Evolutionary conservation across 345 rosid genomes (phyloP).

Genomic region (Gossypium anomalum): DNA sequence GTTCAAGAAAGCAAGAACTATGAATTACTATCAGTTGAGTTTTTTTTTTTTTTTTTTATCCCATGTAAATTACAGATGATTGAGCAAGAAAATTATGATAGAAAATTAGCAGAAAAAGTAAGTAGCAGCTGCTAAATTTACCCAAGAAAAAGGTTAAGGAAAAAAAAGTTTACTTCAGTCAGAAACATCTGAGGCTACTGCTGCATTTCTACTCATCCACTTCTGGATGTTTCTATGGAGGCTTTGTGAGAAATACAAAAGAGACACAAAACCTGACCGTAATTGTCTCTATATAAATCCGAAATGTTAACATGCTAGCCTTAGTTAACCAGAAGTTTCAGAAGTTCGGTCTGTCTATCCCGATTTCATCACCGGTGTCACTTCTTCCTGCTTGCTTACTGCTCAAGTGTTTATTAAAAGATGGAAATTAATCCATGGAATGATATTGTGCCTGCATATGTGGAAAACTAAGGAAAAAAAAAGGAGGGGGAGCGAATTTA

Average conservation of each 20-base stretch:
- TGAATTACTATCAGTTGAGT: background rate
- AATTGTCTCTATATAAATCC: background rate
- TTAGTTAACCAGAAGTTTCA: background rate
- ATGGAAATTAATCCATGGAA: background rate
- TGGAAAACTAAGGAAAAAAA: background rate
- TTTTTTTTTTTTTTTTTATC: constrained; percentile 8
- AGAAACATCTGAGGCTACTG: background rate
- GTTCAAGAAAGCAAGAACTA: background rate
- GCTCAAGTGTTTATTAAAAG: background rate
- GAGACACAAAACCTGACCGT: background rate
- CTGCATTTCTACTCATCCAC: background rate
- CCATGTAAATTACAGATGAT: background rate
- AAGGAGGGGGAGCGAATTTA: background rate
- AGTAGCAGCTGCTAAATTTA: background rate
- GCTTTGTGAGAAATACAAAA: constrained; percentile 1
- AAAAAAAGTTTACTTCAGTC: background rate
- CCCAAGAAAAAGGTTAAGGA: no score
- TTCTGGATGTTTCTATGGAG: background rate
- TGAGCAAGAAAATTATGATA: background rate
- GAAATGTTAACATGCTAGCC: background rate
- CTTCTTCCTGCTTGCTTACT: background rate
- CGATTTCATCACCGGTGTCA: background rate
- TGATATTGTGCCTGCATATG: background rate
- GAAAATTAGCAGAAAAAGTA: background rate
- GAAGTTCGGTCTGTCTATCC: background rate